phyloP scores from a whole-genome alignment of 345 rosid species.

The Draba incana region DNA sequence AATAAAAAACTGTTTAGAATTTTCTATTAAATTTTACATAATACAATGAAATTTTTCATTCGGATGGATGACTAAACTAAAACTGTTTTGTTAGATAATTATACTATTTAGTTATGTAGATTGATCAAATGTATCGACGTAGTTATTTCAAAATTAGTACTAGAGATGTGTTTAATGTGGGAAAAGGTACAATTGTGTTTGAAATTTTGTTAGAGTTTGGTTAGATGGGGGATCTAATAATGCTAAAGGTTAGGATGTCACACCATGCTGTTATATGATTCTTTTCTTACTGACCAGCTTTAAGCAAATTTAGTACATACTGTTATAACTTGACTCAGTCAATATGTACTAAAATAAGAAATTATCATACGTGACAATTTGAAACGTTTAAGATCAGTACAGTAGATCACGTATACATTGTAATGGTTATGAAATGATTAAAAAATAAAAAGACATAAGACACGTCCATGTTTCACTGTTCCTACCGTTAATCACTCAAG shows the following conservation, averaged over 20 bases:
- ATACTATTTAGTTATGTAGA: neutral
- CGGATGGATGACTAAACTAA: no score
- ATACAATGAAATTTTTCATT: no score
- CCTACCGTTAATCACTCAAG: no score
- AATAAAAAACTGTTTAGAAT: no score
- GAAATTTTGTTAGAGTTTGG: slow-evolving; percentile 42
- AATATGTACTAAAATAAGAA: slow-evolving; percentile 19
- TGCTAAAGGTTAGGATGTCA: slow-evolving; percentile 49
- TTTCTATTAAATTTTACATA: no score
- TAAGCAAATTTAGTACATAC: slow-evolving; percentile 21
- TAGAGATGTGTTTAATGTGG: slow-evolving; percentile 15
- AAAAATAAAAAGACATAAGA: no score
- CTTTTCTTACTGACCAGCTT: slow-evolving; percentile 38
- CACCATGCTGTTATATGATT: slow-evolving; percentile 37
- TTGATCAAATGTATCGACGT: neutral
- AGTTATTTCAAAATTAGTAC: neutral
- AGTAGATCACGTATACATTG: no score
- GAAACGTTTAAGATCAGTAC: no score
- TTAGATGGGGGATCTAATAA: slow-evolving; percentile 54
- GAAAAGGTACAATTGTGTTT: slow-evolving; percentile 27
- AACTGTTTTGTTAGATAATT: neutral
- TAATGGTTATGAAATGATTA: no score
- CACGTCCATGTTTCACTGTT: no score
- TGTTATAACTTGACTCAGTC: slow-evolving; percentile 34
- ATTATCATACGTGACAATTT: slow-evolving; percentile 26